phyloP scores from a whole-genome alignment of 1,284 basidiomycete genomes.

The Puccinia hordei region DNA sequence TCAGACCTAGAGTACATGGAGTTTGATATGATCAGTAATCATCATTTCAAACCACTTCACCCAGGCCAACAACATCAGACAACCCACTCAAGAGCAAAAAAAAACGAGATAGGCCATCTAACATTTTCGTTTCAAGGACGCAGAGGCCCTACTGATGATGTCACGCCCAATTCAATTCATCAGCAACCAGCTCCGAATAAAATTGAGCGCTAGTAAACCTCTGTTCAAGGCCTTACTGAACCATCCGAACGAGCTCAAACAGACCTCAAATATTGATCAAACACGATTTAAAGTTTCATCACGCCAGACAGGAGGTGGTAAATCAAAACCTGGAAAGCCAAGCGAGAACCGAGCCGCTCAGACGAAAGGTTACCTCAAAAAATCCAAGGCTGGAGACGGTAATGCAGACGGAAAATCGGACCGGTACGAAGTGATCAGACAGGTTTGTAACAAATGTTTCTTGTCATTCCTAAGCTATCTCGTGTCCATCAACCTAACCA shows the following conservation, averaged over 20 bases:
- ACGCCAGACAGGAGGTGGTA: slow-evolving; percentile 28
- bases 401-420: slow-evolving; percentile 23
- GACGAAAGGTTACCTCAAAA: slow-evolving; percentile 50
- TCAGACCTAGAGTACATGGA: no score
- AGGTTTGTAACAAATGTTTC: slow-evolving; percentile 10
- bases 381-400: slow-evolving; percentile 4
- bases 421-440: slow-evolving; percentile 31
- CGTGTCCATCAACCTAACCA: neutral
- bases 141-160: neutral
- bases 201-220: neutral
- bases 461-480: neutral
- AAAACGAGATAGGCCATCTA: no score
- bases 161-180: neutral
- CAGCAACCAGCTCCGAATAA: neutral
- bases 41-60: no score
- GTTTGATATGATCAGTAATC: no score
- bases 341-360: slow-evolving; percentile 45
- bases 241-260: neutral
- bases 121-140: no score
- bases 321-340: slow-evolving; percentile 32
- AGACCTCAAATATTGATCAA: slow-evolving; percentile 5
- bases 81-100: neutral
- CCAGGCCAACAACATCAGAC: neutral
- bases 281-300: slow-evolving; percentile 26
- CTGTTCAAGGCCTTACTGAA: neutral